Conservation (phyloP, 768 basidiomycete species). For the Rhodocollybia butyracea region DNA sequence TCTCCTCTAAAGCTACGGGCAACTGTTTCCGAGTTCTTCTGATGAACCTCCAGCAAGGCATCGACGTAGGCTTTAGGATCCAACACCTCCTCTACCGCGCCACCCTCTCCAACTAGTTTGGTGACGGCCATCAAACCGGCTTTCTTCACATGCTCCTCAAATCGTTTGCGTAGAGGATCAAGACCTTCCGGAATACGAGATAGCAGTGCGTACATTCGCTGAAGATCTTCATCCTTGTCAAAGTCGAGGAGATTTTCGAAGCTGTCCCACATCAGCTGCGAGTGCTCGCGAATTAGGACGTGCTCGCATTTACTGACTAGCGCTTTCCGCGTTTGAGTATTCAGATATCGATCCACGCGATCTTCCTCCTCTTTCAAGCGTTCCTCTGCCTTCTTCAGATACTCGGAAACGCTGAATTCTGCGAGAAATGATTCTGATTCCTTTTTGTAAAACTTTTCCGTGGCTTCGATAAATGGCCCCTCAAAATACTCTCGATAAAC, state of each 20-base stretch:
- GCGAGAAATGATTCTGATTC: slow-evolving; percentile 91
- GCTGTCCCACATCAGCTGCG: slow-evolving; percentile 85
- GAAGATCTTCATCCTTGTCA: slow-evolving; percentile 93
- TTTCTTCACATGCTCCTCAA: slow-evolving; percentile 94
- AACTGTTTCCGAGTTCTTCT: slow-evolving; percentile 88
- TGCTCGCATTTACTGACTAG: slow-evolving; percentile 85
- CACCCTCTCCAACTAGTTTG: slow-evolving; percentile 62
- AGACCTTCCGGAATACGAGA: slow-evolving; percentile 88
- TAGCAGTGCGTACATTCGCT: slow-evolving; percentile 92
- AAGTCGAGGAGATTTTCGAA: slow-evolving; percentile 88
- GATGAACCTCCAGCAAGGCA: slow-evolving; percentile 85
- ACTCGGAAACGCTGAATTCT: slow-evolving; percentile 88
- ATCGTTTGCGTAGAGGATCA: slow-evolving; percentile 86
- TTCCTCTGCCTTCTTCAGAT: slow-evolving; percentile 92
- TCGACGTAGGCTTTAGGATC: slow-evolving; percentile 96
- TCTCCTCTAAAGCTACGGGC: slow-evolving; percentile 88
- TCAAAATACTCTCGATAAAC: slow-evolving; percentile 94
- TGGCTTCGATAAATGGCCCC: slow-evolving; percentile 80
- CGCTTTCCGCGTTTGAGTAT: slow-evolving; percentile 82
- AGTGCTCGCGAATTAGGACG: slow-evolving; percentile 85
- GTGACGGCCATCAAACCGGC: slow-evolving; percentile 81
- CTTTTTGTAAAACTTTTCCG: slow-evolving; percentile 87
- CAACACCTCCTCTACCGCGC: slow-evolving; percentile 52
- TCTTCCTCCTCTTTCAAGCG: slow-evolving; percentile 93
- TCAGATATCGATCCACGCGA: slow-evolving; percentile 90